Evolutionary conservation across 371 early-diverging fungal species (phyloP), one percentile per base, ranked within the genome.

Genomic region (Mortierella sp.): DNA sequence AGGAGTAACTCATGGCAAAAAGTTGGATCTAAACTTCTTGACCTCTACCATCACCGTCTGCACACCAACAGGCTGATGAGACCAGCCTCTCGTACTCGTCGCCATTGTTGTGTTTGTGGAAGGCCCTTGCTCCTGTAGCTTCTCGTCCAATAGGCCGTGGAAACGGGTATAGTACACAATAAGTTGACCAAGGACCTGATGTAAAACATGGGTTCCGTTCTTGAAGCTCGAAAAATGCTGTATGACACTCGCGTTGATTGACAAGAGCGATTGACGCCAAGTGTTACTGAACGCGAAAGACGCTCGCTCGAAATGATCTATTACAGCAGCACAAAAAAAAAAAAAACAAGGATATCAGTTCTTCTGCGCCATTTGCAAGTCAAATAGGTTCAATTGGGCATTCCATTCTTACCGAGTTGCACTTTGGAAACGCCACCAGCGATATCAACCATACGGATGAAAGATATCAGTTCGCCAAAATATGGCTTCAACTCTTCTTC

Each of bases 21-120:
- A 93, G 48, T 89, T 89, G 49, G 89, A 88, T 65, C 92, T 83
- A 66, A 91, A 93, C 78, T 91, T 93, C 80, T 93, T 94, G 65
- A 96, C 91, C 68, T 96, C 97, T 0, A 94, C 93, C 94, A 96
- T 92, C 19, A 97, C 90, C 8, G 90, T 93, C 67, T 97, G 96
- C 21, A 95, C 84, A 16, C 93, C 94, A 0, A 95, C 90, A 9
- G 95, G 95, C 54, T 93, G 94, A 54, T 90, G 82, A 21, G 82
- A 84, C 55, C 83, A 81, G 8, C 72, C 67, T n/a, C 79, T 43
- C 3, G 66, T 65, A 38, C 51, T 64, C 2, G 61, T 56, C 26
- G 58, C 69, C 27, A 53, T 41, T 0, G 42, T 52, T 12, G 64
- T 50, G 18, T 53, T 61, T 14, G 19, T 41, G 9, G 50, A 39